Evolutionary conservation across 106 monocot species (phyloP), one percentile per base, ranked within the genome.

Genomic region (Hemerocallis citrina): DNA sequence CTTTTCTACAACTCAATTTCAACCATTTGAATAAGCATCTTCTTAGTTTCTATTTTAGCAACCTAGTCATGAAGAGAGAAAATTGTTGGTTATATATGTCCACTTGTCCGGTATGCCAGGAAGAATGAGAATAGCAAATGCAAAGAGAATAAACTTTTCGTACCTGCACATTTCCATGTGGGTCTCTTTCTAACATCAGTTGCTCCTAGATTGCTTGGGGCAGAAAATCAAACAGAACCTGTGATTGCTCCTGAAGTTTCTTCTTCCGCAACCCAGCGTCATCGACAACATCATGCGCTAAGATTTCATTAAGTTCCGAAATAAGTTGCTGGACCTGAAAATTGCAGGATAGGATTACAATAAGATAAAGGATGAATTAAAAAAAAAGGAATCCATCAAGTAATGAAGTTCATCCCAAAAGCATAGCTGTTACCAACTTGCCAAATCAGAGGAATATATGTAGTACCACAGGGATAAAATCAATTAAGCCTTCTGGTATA

Each of bases 131-230:
- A n/a, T n/a, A n/a, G n/a, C n/a, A n/a, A n/a, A n/a, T n/a, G n/a
- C n/a, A n/a, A n/a, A n/a, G n/a, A n/a, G n/a, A n/a, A 43, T 23
- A 31, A 12, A 45, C 11, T 20, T 69, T 34, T 32, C 52, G 2
- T 66, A 80, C 95, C 86, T 95, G 95, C 34, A 95, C 95, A 70
- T 95, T 95, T 34, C 95, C 95, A 72, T 90, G 95, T 12, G 95
- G 95, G 67, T 95, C 95, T 76, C 95, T 95, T 73, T 95, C 89
- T 68, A 95, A 65, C 39, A 95, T 20, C 37, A 95, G 72, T 38
- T 95, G 95, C 41, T 95, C 95, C 66, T 95, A 90, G 47, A 95
- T 95, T 55, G 90, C 72, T 59, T 86, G 75, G 12, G 95, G 95
- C 21, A 95, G 68, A 61, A 95, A 81, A 17, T 95, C 90, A 69